phyloP scores from a whole-genome alignment of 2,329 filamentous ascomycete genomes.

The Scedosporium dehoogii region DNA sequence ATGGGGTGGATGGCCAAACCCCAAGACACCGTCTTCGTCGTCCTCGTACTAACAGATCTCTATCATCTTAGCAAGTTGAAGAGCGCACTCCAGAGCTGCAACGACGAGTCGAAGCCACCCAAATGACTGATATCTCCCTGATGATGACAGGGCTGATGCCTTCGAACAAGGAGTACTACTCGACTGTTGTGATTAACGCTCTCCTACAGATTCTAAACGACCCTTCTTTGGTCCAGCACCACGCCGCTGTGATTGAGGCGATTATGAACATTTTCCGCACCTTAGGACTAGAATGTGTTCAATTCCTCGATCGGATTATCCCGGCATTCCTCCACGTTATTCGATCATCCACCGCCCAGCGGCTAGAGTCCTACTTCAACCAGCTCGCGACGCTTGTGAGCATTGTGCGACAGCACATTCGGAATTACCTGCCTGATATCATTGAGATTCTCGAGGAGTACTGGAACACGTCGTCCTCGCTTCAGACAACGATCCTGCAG shows the following conservation, averaged over 20 bases:
- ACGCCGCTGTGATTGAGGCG: constrained; percentile 88
- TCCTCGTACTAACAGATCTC: constrained; percentile 1
- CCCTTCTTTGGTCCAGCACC: constrained; percentile 78
- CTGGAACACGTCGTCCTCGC: constrained; percentile 70
- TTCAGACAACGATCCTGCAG: constrained; percentile 85
- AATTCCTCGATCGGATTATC: constrained; percentile 87
- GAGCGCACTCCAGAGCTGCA: constrained; percentile 80
- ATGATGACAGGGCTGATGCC: constrained; percentile 98
- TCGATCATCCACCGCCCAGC: constrained; percentile 62
- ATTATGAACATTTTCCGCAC: constrained; percentile 99
- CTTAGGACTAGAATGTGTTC: constrained; percentile 88
- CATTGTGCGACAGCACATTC: constrained; percentile 93
- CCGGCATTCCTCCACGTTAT: constrained; percentile 91
- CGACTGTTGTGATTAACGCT: constrained; percentile 94
- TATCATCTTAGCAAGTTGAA: constrained; percentile 57
- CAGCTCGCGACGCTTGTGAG: constrained; percentile 87
- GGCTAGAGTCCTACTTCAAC: constrained; percentile 94
- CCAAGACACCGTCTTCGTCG: not conserved
- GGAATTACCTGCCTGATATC: constrained; percentile 80
- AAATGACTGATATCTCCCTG: constrained; percentile 83
- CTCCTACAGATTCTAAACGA: constrained; percentile 88
- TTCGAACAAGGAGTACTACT: constrained; percentile 96
- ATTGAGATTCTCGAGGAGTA: constrained; percentile 80
- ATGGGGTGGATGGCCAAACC: not conserved
- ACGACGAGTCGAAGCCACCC: constrained; percentile 49